Base-by-base conservation (phyloP, 2,329 filamentous ascomycete genomes). In the Beauveria australis region DNA sequence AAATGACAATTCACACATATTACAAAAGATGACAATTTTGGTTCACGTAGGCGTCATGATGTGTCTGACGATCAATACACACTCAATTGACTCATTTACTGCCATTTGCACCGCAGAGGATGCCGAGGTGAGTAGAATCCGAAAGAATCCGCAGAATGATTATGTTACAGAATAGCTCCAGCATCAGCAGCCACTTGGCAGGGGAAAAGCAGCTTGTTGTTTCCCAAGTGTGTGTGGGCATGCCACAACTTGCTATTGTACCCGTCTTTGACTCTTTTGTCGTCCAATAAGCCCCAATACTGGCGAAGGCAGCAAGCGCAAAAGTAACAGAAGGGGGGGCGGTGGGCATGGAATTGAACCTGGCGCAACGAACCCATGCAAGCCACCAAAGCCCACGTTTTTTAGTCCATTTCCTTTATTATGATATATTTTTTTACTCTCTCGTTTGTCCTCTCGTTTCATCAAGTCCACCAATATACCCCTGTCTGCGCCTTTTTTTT, bases 361-460 rank as follows among this genome's bases (percentile, higher is more conserved):
- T 37, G 49, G 49, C 12, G 46, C 19, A 9, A 46, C 26, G 54
- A 57, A 57, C 28, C 54, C 54, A 57, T 57, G 54, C 54, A 57
- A 57, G 54, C 54, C 54, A 56, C 53, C 28, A 53, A 51, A 37
- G 33, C 47, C 33, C 26, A 18, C 33, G 5, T 3, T 37, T 24
- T 40, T 37, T 53, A 24, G 33, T 16, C 33, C 33, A 37, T 5
- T 37, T 37, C 16, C 33, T 37, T 37, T 16, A 37, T 16, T 37
- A 37, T 37, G 33, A 37, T 22, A 2, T 40, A 5, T 40, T 52
- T 16, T 12, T 22, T 24, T 5, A 10, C 26, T 10, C 18, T 46
- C 33, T 37, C 33, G 33, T 37, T 37, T 44, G 41, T 44, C 12
- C 41, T 19, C 43, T n/a, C n/a, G 43, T 44, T 37, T 33, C 5